Base-by-base conservation (phyloP, 805 yeast species). In the Vanderwaltozyma yarrowii region DNA sequence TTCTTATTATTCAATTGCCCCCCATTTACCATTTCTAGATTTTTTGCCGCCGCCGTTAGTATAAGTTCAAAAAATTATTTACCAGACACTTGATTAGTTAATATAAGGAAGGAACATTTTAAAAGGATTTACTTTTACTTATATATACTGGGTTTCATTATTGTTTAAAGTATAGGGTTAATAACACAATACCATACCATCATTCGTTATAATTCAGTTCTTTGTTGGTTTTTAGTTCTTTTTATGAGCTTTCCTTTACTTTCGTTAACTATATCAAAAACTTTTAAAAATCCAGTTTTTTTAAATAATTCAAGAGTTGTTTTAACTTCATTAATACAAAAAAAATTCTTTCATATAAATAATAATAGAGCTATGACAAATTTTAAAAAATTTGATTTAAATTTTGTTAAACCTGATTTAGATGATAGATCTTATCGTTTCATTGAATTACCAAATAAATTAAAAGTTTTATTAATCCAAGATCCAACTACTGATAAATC, bases 341-440 rank as follows among this genome's bases (percentile, higher is more conserved):
- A 5, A 24, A 24, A 13, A 24, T 5, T 5, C 7, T 28, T 28
- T 4, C 8, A 7, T 28, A 28, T 7, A 9, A 19, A 21, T 21
- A n/a, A 7, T 14, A 18, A 15, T 5, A 25, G 30, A 20, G 6
- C 33, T 16, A 32, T 32, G 35, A 17, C 36, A 9, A 24, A 36
- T 13, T 40, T 46, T 40, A 44, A 47, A 36, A 43, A 36, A 14
- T 34, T 46, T 9, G 46, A 52, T 21, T 19, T 32, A 9, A 43
- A 50, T 13, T 64, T 67, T 30, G 49, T 54, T 18, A 65, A 64
- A 42, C 71, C 73, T 9, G 69, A 65, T 43, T 41, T 66, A 19
- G 97, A 89, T 59, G 85, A 88, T 48, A 69, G 97, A 37, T 59
- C 68, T 26, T 92, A 92, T 56, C 71, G 86, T 30, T 62, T 78